Conservation (phyloP, 352 stramenopile genomes). For the Phytophthora tentaculata region DNA sequence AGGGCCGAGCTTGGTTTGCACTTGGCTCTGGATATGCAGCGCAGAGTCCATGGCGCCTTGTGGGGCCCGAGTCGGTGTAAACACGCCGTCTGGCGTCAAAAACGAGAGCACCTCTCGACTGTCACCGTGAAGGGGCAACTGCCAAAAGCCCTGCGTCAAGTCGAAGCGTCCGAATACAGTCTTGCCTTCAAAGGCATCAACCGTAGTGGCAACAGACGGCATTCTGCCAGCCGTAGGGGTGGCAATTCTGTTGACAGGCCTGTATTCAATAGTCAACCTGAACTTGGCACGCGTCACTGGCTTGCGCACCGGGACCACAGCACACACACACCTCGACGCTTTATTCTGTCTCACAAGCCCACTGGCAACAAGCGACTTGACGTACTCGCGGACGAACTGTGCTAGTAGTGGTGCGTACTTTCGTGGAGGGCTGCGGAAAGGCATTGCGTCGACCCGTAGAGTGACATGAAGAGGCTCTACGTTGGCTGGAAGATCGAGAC, state of each 20-base stretch:
- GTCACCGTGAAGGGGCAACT: neutral
- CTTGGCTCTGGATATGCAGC: no score
- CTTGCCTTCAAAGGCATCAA: no score
- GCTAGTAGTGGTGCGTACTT: no score
- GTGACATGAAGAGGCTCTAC: no score
- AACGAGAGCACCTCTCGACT: neutral
- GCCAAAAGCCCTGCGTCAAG: neutral
- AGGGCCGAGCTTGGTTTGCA: no score
- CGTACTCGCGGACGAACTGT: no score
- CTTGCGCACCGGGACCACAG: conserved; percentile 2
- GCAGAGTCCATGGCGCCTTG: neutral
- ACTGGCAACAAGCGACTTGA: no score
- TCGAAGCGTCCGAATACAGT: neutral
- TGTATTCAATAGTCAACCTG: conserved; percentile 11
- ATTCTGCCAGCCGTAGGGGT: neutral
- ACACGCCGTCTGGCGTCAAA: neutral
- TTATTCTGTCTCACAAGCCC: conserved; percentile 4
- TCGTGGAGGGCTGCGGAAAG: no score
- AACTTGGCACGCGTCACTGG: neutral
- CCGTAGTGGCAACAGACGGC: no score
- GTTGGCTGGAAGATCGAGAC: no score
- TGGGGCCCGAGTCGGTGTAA: neutral
- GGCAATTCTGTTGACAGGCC: conserved; percentile 4
- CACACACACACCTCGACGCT: neutral
- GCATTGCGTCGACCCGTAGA: no score